Conservation (phyloP, 768 basidiomycete species). For the Rhizopogon salebrosus region DNA sequence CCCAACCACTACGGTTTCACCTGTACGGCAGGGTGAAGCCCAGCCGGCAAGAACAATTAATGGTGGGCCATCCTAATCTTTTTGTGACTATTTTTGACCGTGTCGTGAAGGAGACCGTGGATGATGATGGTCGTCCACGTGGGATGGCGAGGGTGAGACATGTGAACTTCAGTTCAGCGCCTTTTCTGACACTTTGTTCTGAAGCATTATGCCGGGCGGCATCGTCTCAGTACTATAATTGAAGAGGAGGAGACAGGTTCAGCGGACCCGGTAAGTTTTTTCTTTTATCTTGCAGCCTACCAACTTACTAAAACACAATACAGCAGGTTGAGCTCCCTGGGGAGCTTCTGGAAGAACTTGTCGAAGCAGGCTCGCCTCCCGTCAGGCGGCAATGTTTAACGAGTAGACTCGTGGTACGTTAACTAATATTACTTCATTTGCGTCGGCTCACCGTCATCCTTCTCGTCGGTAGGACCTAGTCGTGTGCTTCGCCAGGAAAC, state of each 20-base stretch:
- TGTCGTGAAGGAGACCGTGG: too few relatives aligned
- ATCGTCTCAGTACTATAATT: neutral
- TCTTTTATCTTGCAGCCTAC: too few relatives aligned
- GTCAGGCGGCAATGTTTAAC: neutral
- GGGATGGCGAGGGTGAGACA: neutral
- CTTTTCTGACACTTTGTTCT: neutral
- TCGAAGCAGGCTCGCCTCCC: too few relatives aligned
- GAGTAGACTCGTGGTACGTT: neutral
- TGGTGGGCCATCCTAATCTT: neutral
- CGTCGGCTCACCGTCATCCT: neutral
- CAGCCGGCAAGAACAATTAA: neutral
- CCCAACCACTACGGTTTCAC: constrained; percentile 4
- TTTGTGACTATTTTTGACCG: too few relatives aligned
- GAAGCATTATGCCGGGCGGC: too few relatives aligned
- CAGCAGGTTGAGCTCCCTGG: neutral
- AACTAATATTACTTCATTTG: neutral
- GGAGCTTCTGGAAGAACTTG: too few relatives aligned
- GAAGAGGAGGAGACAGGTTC: neutral
- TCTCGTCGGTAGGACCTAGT: neutral
- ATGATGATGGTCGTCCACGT: too few relatives aligned
- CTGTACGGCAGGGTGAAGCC: constrained; percentile 3
- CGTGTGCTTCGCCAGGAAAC: too few relatives aligned
- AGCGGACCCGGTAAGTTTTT: too few relatives aligned
- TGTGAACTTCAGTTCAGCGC: neutral
- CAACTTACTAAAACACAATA: too few relatives aligned